Conservation (phyloP, 2,329 filamentous ascomycete genomes). For the Fusarium phyllophilum region DNA sequence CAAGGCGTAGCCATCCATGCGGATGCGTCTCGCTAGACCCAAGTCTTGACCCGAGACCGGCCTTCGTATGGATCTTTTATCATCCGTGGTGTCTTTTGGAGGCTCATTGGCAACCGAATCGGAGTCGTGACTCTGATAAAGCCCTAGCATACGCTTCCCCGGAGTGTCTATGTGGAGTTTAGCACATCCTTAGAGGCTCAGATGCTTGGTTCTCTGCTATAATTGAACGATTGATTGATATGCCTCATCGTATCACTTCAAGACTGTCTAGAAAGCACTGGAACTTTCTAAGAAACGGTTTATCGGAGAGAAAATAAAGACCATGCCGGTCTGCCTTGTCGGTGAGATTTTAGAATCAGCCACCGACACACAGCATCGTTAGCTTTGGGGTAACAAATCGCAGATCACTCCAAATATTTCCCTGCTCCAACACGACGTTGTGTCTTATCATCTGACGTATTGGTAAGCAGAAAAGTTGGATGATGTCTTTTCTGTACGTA, state of each 20-base stretch:
- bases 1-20: conserved; percentile 40
- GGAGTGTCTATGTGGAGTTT: conserved; percentile 2
- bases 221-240: neutral
- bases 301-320: conserved; percentile 12
- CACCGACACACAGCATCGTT: conserved; percentile 14
- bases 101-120: neutral
- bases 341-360: conserved; percentile 38
- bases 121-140: conserved; percentile 1
- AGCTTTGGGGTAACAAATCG: conserved; percentile 13
- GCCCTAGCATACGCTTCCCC: conserved; percentile 4
- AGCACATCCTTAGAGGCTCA: neutral
- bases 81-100: neutral
- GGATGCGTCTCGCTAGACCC: conserved; percentile 7
- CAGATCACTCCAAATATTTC: conserved; percentile 30
- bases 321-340: neutral
- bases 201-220: neutral
- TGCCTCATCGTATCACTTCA: neutral
- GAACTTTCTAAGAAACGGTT: conserved; percentile 35
- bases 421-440: conserved; percentile 7
- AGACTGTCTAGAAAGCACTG: conserved; percentile 28
- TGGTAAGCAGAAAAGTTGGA: conserved; percentile 32
- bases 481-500: neutral
- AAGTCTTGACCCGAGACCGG: conserved; percentile 38
- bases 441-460: conserved; percentile 24
- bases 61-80: conserved; percentile 8